Conservation (phyloP, 208 protist genomes). For the Trypanosoma rangeli region DNA sequence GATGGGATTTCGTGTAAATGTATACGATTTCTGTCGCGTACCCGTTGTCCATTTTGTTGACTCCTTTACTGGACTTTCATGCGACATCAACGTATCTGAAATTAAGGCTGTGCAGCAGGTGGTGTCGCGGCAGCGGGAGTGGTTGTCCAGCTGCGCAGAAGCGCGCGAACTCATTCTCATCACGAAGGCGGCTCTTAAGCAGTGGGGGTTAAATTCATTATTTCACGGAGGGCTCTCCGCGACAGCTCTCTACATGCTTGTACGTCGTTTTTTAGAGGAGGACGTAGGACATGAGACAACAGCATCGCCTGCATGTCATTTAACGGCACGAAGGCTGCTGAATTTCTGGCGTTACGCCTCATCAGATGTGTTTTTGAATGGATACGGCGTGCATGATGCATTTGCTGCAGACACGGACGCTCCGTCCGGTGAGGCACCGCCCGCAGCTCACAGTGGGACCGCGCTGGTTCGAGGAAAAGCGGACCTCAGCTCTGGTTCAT, state of each 20-base stretch:
- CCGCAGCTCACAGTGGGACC: too few species aligned
- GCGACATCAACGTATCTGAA: constrained; percentile 44
- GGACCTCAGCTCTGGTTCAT: constrained; percentile 44
- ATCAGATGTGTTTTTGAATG: constrained; percentile 36
- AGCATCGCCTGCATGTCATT: background rate
- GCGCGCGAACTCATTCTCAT: constrained; percentile 41
- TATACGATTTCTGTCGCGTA: constrained; percentile 54
- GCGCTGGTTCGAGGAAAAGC: background rate
- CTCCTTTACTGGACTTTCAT: constrained; percentile 28
- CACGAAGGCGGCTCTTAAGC: constrained; percentile 57
- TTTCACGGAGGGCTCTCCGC: constrained; percentile 55
- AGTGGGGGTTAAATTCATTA: constrained; percentile 59
- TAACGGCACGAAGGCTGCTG: constrained; percentile 29
- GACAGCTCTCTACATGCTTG: constrained; percentile 61
- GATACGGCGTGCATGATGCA: constrained; percentile 48
- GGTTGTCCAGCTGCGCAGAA: constrained; percentile 27
- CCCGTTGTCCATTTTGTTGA: constrained; percentile 47
- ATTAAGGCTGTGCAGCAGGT: constrained; percentile 25
- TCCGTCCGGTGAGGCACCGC: background rate
- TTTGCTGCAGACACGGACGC: constrained; percentile 26
- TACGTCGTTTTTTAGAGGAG: constrained; percentile 45
- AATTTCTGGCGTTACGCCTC: constrained; percentile 57
- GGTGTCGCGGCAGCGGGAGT: constrained; percentile 38
- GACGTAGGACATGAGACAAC: background rate
- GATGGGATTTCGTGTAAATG: constrained; percentile 28